Conservation (phyloP, 345 rosid species). For the Psidium friedrichsthalianum region DNA sequence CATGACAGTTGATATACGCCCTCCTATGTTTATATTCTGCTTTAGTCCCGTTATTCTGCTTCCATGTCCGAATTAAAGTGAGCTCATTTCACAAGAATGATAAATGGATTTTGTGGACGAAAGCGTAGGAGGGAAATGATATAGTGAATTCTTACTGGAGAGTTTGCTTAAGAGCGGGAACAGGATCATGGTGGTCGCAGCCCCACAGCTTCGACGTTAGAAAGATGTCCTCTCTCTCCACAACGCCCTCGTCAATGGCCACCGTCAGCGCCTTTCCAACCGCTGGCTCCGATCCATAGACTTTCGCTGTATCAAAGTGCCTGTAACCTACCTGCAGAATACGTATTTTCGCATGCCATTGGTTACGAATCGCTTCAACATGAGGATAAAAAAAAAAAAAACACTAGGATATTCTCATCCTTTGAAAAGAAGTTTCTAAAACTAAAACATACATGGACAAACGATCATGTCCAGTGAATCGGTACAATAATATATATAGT, state of each 20-base stretch:
- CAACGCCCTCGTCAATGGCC: slow-evolving; percentile 26
- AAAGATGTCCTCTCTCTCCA: slow-evolving; percentile 52
- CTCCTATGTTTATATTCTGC: neutral
- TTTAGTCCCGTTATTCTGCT: neutral
- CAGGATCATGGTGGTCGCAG: slow-evolving; percentile 70
- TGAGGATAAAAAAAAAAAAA: neutral
- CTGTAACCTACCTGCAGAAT: slow-evolving; percentile 65
- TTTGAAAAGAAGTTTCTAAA: neutral
- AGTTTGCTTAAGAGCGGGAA: slow-evolving; percentile 54
- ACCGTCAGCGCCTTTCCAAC: slow-evolving; percentile 53
- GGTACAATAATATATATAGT: neutral
- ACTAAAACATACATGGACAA: neutral
- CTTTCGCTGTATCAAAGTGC: slow-evolving; percentile 81
- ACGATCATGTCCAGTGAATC: neutral
- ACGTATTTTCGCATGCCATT: neutral
- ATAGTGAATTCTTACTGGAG: slow-evolving; percentile 24
- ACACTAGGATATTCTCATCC: neutral
- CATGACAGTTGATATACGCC: neutral
- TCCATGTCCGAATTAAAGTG: neutral
- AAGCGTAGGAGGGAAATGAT: neutral
- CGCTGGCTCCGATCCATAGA: slow-evolving; percentile 79
- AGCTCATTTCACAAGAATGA: neutral
- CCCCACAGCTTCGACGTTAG: slow-evolving; percentile 89
- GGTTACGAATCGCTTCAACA: neutral
- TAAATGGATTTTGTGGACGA: neutral